Base-by-base conservation (phyloP, 768 basidiomycete species). In the Lactarius deliciosus region DNA sequence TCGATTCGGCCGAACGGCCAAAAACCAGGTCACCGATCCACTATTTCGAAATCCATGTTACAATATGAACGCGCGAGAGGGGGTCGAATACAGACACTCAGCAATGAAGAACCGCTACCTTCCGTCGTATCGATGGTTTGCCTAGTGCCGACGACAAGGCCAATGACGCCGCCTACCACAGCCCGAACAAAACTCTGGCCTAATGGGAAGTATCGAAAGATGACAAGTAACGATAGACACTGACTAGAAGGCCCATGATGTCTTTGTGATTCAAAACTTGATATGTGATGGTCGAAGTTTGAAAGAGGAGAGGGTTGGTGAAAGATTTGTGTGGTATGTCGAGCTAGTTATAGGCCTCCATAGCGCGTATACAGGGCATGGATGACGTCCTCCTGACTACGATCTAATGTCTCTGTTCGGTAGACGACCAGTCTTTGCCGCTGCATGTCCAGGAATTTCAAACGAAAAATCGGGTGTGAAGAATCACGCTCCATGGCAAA, bases 1-100 rank as follows among this genome's bases (percentile, higher is more conserved):
- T 22, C 15, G 50, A 63, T 28, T 63, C 66, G 41, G 66, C 61
- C 1, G 61, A 59, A 3, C n/a, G 3, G 6, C 66, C 66, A 45
- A 63, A 45, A 2, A 67, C 22, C 50, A 8, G 47, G 11, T 67
- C 40, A n/a, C 32, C 66, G 32, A 60, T 11, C 20, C 28, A 11
- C 66, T 67, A 18, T 43, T 54, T 34, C 25, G 16, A 13, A 30
- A 20, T 36, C 11, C 40, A 34, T 45, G 22, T n/a, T 30, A 61
- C 18, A 11, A 16, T 43, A 34, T 22, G 38, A 55, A 25, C 11
- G 30, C 7, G 41, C 15, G 38, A 36, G 8, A 34, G 13, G 36
- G 55, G 32, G 55, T 22, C 25, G 18, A 25, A n/a, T 34, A 58
- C 65, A 57, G 45, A 66, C 65, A 5, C 30, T 6, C 15, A 25